These are phyloP conservation scores for Globisporangium okanoganense DNA, from an alignment of 352 stramenopile species.

Conservation along the genomic window DNA sequence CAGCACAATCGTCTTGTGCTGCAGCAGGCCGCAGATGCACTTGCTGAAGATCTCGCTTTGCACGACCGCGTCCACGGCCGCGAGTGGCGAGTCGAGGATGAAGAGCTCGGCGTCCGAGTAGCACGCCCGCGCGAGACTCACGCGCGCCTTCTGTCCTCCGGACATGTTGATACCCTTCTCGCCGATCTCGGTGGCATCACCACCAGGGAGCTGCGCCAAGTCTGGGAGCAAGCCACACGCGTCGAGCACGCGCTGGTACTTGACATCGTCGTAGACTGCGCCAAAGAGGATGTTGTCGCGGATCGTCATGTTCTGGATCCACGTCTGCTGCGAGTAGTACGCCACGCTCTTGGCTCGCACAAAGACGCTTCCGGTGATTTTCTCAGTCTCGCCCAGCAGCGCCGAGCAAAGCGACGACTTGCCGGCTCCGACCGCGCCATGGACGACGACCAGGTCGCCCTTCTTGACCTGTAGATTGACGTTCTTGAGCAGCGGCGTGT, in stretches of 20 bases:
- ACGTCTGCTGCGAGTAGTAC: slow-evolving; percentile 74
- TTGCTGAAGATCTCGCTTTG: slow-evolving; percentile 78
- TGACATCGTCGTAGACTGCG: slow-evolving; percentile 34
- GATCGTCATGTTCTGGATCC: slow-evolving; percentile 83
- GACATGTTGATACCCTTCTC: slow-evolving; percentile 92
- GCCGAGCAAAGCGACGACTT: background rate
- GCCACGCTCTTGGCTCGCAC: slow-evolving; percentile 12
- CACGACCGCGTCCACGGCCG: background rate
- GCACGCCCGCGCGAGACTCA: slow-evolving; percentile 45
- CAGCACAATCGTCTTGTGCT: slow-evolving; percentile 80
- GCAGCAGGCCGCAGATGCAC: slow-evolving; percentile 37
- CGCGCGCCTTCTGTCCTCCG: slow-evolving; percentile 84
- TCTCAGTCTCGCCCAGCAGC: background rate
- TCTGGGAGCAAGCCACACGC: slow-evolving; percentile 85
- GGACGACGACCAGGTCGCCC: background rate
- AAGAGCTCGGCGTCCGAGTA: slow-evolving; percentile 35
- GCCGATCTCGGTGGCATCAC: slow-evolving; percentile 91
- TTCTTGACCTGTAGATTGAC: slow-evolving; percentile 22
- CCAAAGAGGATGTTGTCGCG: slow-evolving; percentile 92
- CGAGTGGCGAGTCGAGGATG: slow-evolving; percentile 91
- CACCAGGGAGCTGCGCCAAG: slow-evolving; percentile 67
- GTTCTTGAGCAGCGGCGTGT: slow-evolving; percentile 19
- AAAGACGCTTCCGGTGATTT: slow-evolving; percentile 13
- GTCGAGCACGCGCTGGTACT: slow-evolving; percentile 59
- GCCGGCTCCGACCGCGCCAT: background rate